Conservation (phyloP, 1,139 yeast genomes). For the Debaryomyces subglobosus region DNA sequence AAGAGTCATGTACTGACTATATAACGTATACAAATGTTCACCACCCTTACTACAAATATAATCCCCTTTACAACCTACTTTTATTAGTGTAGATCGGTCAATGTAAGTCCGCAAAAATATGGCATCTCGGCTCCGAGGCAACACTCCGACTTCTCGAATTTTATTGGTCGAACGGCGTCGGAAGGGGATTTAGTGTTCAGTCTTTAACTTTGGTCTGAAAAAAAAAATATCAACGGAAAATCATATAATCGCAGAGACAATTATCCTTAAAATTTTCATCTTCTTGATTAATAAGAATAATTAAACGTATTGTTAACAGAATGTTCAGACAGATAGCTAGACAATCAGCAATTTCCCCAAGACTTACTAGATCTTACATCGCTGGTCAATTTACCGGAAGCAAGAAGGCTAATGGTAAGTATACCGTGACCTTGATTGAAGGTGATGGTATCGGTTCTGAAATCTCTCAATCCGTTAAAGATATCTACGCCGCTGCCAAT, state of each 20-base stretch:
- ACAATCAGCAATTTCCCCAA: constrained; percentile 37
- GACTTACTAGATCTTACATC: constrained; percentile 48
- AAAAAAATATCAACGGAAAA: constrained; percentile 7
- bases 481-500: constrained; percentile 87
- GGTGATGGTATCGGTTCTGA: constrained; percentile 99
- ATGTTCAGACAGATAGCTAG: constrained; percentile 51
- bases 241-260: constrained; percentile 7
- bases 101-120: constrained; percentile 1
- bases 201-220: constrained; percentile 1
- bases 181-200: constrained; percentile 5
- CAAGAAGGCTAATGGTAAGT: constrained; percentile 63
- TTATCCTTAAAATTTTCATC: constrained; percentile 14
- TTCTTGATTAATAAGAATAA: constrained; percentile 3
- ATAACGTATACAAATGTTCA: neutral
- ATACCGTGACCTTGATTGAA: constrained; percentile 92
- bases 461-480: constrained; percentile 90
- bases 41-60: neutral
- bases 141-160: neutral
- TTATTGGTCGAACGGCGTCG: constrained; percentile 7
- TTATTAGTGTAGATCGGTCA: neutral
- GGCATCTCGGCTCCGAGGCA: constrained; percentile 6
- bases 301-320: constrained; percentile 10
- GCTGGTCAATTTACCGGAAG: constrained; percentile 55
- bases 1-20: neutral
- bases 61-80: neutral